Percentiles rank a stretch among this genome's conserved stretches.
Evolutionary conservation across 2,329 filamentous ascomycete species (phyloP).

Genomic region (Arthrobotrys musiformis): DNA sequence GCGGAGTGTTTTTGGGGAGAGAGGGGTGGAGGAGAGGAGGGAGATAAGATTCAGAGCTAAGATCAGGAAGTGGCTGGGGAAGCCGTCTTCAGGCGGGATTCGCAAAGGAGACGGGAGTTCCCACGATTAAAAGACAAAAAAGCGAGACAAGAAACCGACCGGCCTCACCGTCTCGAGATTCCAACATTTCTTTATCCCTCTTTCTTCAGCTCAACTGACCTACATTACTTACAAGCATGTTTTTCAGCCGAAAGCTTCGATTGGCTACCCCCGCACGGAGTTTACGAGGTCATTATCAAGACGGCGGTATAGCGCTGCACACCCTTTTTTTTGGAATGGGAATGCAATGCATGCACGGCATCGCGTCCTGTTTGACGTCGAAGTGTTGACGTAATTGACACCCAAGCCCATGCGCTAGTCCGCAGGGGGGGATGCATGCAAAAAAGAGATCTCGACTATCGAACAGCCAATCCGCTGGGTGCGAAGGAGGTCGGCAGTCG

Average conservation of each 20-base stretch:
- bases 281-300: slow-evolving; percentile 31
- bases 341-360: slow-evolving; percentile 10
- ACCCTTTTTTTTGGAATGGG: neutral
- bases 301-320: neutral
- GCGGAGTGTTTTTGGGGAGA: neutral
- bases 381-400: slow-evolving; percentile 43
- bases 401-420: slow-evolving; percentile 23
- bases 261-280: slow-evolving; percentile 43
- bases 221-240: neutral
- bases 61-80: slow-evolving; percentile 45
- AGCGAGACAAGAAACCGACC: neutral
- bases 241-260: slow-evolving; percentile 21
- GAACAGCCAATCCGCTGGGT: slow-evolving; percentile 35
- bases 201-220: slow-evolving; percentile 5
- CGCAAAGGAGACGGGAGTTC: neutral
- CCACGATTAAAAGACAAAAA: neutral
- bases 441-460: slow-evolving; percentile 35
- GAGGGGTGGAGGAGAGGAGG: neutral
- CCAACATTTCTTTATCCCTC: neutral
- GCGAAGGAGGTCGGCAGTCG: neutral
- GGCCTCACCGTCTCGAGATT: neutral
- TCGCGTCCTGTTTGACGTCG: neutral
- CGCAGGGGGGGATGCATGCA: slow-evolving; percentile 3
- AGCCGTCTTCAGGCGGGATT: neutral
- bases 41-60: neutral